Evolutionary conservation across 2,329 filamentous ascomycete species (phyloP).

Genomic region (Bisporella sp.): DNA sequence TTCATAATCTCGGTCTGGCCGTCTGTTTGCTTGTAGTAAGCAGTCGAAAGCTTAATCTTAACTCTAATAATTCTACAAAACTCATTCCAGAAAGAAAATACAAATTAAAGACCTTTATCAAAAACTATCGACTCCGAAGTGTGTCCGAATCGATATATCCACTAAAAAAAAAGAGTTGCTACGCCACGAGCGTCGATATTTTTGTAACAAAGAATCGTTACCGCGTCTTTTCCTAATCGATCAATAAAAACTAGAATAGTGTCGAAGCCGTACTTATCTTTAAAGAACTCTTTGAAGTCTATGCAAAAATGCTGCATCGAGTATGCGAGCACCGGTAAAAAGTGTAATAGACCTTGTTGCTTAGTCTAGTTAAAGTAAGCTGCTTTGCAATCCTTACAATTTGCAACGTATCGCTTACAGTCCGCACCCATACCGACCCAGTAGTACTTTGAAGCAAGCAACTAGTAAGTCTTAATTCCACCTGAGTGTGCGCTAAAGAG

Average conservation of each 20-base stretch:
- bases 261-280: conserved; percentile 1
- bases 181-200: conserved; percentile 2
- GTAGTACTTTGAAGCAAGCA: too few species aligned
- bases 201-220: conserved; percentile 6
- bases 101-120: conserved; percentile 12
- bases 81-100: conserved; percentile 11
- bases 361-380: too few species aligned
- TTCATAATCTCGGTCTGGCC: conserved; percentile 15
- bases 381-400: too few species aligned
- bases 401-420: too few species aligned
- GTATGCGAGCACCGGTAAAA: too few species aligned
- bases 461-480: too few species aligned
- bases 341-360: too few species aligned
- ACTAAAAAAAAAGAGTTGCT: conserved; percentile 1
- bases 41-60: conserved; percentile 7
- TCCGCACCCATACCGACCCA: too few species aligned
- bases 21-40: conserved; percentile 12
- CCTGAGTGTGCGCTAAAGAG: too few species aligned
- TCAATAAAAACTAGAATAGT: conserved; percentile 7
- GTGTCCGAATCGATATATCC: conserved; percentile 5
- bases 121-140: conserved; percentile 8
- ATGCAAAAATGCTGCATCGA: conserved; percentile 12
- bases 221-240: not conserved
- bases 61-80: conserved; percentile 6
- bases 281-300: conserved; percentile 6